Evolutionary conservation across 768 basidiomycete species (phyloP).

Genomic region (Mycena alexandri): DNA sequence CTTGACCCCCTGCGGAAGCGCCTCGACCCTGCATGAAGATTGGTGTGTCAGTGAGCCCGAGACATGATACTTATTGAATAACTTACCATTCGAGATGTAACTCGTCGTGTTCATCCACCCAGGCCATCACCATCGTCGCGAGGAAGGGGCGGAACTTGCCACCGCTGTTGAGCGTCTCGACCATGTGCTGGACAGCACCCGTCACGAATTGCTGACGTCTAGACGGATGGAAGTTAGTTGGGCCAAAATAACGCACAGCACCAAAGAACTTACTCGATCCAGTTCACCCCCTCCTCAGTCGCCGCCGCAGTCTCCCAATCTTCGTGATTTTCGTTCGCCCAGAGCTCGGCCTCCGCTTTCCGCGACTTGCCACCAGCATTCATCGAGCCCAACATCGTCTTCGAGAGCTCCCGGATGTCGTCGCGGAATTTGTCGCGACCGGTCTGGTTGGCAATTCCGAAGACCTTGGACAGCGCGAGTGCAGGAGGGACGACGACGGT

Average conservation of each 20-base stretch:
- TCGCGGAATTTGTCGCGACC: constrained; percentile 23
- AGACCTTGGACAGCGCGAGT: constrained; percentile 1
- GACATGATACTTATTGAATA: neutral
- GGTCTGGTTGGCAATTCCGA: neutral
- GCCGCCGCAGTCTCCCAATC: constrained; percentile 8
- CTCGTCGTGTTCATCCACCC: neutral
- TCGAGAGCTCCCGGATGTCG: constrained; percentile 4
- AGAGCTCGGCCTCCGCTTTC: no score
- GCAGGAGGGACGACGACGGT: no score
- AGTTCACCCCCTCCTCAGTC: constrained; percentile 16
- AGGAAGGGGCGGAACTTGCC: constrained; percentile 19
- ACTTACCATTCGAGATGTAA: constrained; percentile 8
- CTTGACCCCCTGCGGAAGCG: no score
- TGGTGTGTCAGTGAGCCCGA: neutral
- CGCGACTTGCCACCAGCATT: constrained; percentile 25
- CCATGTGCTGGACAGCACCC: constrained; percentile 14
- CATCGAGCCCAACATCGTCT: neutral
- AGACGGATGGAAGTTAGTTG: constrained; percentile 12
- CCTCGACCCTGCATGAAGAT: no score
- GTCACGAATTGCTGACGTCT: no score
- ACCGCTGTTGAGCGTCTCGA: no score
- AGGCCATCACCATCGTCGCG: constrained; percentile 8
- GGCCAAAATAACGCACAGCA: neutral
- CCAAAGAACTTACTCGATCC: constrained; percentile 21
- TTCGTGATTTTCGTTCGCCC: constrained; percentile 15